phyloP scores from a whole-genome alignment of 2,329 filamentous ascomycete genomes.

The Fusarium armeniacum region DNA sequence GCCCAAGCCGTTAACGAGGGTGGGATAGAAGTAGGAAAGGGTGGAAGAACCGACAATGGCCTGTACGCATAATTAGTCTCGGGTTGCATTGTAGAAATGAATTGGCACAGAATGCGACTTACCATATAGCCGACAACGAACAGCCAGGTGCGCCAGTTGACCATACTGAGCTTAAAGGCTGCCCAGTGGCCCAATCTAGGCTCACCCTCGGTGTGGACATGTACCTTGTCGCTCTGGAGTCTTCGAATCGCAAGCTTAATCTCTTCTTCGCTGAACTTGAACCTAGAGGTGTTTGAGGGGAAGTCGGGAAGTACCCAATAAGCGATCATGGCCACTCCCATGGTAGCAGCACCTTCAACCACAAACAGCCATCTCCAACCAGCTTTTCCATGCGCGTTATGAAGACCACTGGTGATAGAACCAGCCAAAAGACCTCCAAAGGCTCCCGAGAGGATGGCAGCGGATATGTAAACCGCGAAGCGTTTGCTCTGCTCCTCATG shows the following conservation, averaged over 20 bases:
- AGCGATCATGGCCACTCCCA: not conserved
- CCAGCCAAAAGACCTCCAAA: not conserved
- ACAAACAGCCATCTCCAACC: not conserved
- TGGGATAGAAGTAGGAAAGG: not conserved
- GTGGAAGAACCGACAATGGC: not conserved
- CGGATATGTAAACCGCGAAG: not conserved
- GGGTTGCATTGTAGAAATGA: accelerated
- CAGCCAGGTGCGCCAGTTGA: not conserved
- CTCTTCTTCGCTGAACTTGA: not conserved
- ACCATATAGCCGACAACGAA: not conserved
- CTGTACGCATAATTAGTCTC: not conserved
- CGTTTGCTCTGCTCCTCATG: not conserved
- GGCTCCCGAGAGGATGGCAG: not conserved
- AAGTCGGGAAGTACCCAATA: not conserved
- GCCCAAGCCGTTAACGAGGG: not conserved
- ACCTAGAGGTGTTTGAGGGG: not conserved
- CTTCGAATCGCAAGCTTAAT: not conserved
- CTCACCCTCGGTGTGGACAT: not conserved
- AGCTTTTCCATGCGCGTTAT: not conserved
- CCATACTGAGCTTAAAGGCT: not conserved
- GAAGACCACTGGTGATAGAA: not conserved
- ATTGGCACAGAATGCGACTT: too few species aligned
- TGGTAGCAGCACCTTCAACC: not conserved
- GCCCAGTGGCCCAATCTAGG: not conserved
- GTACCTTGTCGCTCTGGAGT: not conserved